Evolutionary conservation across 345 rosid species (phyloP).

Genomic region (Atalantia buxifolia): DNA sequence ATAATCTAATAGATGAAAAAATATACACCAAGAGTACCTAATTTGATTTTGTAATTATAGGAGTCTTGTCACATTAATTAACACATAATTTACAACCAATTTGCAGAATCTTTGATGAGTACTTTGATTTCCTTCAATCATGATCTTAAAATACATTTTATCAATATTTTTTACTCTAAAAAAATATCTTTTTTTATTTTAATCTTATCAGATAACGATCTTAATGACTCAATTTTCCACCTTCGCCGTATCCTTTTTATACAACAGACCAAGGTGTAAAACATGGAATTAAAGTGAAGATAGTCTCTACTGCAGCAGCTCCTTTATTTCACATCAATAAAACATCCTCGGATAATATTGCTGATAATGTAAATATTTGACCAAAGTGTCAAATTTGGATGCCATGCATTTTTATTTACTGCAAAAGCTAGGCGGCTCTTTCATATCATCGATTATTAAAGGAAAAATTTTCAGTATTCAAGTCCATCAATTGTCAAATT

Average conservation of each 20-base stretch:
- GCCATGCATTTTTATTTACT: not conserved
- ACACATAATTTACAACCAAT: no score
- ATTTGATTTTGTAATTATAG: no score
- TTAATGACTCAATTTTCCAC: not conserved
- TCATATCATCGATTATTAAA: not conserved
- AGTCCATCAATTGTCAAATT: not conserved
- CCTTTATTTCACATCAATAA: not conserved
- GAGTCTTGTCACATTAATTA: no score
- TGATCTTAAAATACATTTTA: no score
- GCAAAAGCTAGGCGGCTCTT: not conserved
- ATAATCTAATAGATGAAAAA: no score
- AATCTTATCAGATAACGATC: rapidly evolving
- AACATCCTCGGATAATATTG: not conserved
- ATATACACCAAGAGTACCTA: no score
- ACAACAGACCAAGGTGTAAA: not conserved
- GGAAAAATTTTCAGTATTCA: not conserved
- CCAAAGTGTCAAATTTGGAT: not conserved
- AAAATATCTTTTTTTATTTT: rapidly evolving
- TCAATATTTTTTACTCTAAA: no score
- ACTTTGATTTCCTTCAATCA: no score
- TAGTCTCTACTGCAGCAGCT: not conserved
- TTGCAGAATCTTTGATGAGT: no score
- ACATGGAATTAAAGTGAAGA: not conserved
- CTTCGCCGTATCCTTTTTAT: not conserved
- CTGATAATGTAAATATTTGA: not conserved